These are phyloP conservation scores for Clitopilus hobsonii DNA, from an alignment of 768 basidiomycete species.

Conservation along the genomic window DNA sequence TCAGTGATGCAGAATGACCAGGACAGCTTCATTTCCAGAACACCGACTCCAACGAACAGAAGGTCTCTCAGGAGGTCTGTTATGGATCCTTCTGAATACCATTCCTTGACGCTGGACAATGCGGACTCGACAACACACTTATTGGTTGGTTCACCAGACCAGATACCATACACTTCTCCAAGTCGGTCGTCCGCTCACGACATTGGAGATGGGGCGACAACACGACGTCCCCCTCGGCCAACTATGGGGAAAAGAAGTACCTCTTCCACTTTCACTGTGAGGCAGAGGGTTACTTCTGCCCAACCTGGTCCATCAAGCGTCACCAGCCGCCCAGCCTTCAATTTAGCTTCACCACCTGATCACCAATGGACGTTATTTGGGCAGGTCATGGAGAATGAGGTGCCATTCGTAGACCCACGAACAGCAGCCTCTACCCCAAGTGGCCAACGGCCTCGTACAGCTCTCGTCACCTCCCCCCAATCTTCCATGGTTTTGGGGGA, in stretches of 20 bases:
- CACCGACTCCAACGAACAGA: neutral
- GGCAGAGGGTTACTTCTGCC: conserved; percentile 5
- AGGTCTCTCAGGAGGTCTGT: neutral
- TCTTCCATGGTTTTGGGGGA: neutral
- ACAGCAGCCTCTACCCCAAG: conserved; percentile 16
- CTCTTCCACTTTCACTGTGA: conserved; percentile 13
- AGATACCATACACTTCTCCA: conserved; percentile 7
- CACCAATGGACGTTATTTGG: conserved; percentile 66
- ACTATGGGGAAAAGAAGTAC: conserved; percentile 13
- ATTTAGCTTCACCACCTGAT: conserved; percentile 10
- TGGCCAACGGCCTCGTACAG: conserved; percentile 8
- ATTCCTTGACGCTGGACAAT: neutral
- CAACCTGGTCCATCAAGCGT: conserved; percentile 4
- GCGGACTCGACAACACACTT: conserved; percentile 3
- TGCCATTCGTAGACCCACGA: conserved; percentile 32
- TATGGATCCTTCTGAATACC: neutral
- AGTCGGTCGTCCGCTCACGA: neutral
- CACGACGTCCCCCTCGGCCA: conserved; percentile 9
- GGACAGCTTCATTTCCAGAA: neutral
- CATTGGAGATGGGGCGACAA: neutral
- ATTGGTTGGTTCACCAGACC: conserved; percentile 22
- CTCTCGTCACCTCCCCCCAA: neutral
- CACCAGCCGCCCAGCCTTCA: conserved; percentile 7
- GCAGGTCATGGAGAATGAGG: conserved; percentile 60
- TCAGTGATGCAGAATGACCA: neutral